Base-by-base conservation (phyloP, 75 land plant species). In the Selaginella tamariscina region DNA sequence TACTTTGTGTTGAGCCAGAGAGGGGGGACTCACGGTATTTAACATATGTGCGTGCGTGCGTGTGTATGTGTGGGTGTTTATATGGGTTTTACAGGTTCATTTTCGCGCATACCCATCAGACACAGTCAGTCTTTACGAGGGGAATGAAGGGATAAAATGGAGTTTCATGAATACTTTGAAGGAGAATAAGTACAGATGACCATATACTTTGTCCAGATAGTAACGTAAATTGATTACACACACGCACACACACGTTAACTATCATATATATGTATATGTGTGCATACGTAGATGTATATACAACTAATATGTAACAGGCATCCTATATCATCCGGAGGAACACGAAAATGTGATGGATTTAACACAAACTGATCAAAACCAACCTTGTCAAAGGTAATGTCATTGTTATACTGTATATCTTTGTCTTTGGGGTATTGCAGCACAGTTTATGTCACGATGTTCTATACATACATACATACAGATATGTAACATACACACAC, bases 301-400 rank as follows among this genome's bases (percentile, higher is more conserved):
- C n/a, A n/a, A n/a, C n/a, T n/a, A n/a, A n/a, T n/a, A n/a, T n/a
- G n/a, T n/a, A n/a, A 33, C 82, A 93, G 98, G 96, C 96, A 56
- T 87, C 88, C 11, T 89, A 85, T 71, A 80, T 94, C 30, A 85
- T 87, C 27, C 80, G 81, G 80, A 91, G 98, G 30, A 89, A 81
- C 78, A 82, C 83, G 70, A 94, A 86, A 81, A 74, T 74, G 78
- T 89, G n/a, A 87, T 94, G 98, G 85, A 84, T 74, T 83, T 94
- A 86, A 84, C 98, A 24, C 91, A 89, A 39, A 55, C 78, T 65
- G 98, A 94, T 73, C 96, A 87, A 29, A 29, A 60, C 64, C 88
- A 94, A 57, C 55, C 78, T 87, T 22, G 72, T 79, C 29, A 82
- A 87, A 77, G 88, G 98, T 94, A 73, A 2, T 27, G 28, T 27